phyloP scores from a whole-genome alignment of 306 rosid genomes.

The Cicer cuneatum region DNA sequence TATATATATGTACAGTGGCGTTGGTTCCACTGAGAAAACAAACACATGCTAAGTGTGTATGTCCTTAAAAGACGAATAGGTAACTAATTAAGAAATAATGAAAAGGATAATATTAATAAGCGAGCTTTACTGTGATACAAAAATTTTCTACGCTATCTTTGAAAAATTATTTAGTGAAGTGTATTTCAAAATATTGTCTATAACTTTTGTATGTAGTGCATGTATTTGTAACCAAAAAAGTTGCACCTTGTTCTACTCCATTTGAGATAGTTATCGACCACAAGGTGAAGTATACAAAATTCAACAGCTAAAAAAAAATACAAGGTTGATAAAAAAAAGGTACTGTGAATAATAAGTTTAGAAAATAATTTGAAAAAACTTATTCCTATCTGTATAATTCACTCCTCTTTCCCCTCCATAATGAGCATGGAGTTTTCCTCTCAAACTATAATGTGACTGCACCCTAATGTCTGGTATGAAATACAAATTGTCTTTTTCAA shows the following conservation, averaged over 20 bases:
- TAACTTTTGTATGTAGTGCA: neutral
- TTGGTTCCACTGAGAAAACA: no score
- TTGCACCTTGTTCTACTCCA: neutral
- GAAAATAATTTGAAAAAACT: neutral
- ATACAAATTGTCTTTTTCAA: neutral
- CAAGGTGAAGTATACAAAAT: neutral
- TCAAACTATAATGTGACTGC: neutral
- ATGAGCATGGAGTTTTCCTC: slow-evolving; percentile 18
- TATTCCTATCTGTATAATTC: neutral
- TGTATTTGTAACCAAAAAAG: neutral
- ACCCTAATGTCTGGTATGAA: neutral
- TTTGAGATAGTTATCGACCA: neutral
- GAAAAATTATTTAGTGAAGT: neutral
- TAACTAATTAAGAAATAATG: neutral
- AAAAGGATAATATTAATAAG: neutral
- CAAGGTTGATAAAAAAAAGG: neutral
- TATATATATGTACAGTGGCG: no score
- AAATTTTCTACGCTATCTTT: neutral
- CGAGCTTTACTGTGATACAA: neutral
- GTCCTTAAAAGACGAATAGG: neutral
- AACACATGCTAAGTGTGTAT: neutral
- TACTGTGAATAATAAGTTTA: neutral
- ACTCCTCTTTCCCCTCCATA: neutral
- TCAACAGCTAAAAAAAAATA: neutral
- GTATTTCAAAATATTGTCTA: neutral